Evolutionary conservation across 176 grass and related monocot genomes (phyloP), one percentile per base, ranked within the genome.

Genomic region (Oryza nivara): DNA sequence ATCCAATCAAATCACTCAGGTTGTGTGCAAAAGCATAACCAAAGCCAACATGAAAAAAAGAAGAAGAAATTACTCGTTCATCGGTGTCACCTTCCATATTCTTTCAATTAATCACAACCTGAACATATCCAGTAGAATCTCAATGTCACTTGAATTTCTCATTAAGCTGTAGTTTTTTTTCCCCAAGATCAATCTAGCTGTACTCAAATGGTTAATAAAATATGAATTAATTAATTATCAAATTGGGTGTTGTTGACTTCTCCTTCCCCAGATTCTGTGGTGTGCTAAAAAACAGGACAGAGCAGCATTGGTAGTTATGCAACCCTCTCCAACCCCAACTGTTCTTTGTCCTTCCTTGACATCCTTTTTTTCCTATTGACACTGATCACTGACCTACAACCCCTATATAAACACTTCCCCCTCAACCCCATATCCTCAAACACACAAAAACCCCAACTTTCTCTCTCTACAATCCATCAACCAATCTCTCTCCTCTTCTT

Each of bases 241-340:
- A 23, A 63, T 63, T 23, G 9, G 20, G n/a, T 63, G 3, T n/a
- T 48, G 40, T 7, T 41, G 0, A 32, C 30, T 32, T 32, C 30
- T 2, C 11, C 11, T 54, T 70, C 46, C 15, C 44, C 26, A 65
- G 81, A 83, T 66, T 74, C 17, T 16, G 3, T 0, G 17, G 41
- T 76, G 47, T 23, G 9, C 20, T 22, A 11, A 23, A 22, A n/a
- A 63, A 2, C n/a, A 63, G 3, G 58, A 63, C 0, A 63, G 58
- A 11, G n/a, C 58, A 63, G n/a, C 58, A 61, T 63, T 23, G 58
- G 58, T 63, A 63, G 58, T 90, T 90, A 8, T 80, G 70, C 89
- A 66, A 87, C 79, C 75, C 80, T 28, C 61, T 90, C 88, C 84
- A 87, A 90, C 89, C 80, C 84, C 89, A 90, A 87, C 84, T 44